Conservation (phyloP, 1,139 yeast genomes). For the Yamadazyma atlantica region DNA sequence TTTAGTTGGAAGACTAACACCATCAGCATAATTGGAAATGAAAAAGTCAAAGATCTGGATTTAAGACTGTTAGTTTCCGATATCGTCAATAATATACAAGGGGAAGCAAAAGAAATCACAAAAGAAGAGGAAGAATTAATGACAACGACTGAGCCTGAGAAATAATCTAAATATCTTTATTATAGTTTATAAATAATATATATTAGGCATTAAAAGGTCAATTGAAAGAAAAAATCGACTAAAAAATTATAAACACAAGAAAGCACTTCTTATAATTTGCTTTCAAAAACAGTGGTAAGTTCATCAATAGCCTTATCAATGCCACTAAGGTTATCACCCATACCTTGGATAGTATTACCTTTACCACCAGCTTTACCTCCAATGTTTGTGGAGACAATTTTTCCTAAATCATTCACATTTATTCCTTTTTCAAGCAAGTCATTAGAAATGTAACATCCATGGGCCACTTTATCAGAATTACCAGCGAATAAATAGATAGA, state of each 20-base stretch:
- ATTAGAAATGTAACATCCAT: constrained; percentile 86
- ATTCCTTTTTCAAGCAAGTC: constrained; percentile 70
- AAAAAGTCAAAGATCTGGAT: constrained; percentile 27
- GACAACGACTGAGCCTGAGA: constrained; percentile 15
- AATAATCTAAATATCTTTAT: constrained; percentile 1
- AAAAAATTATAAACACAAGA: background rate
- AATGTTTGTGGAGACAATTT: constrained; percentile 64
- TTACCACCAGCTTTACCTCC: constrained; percentile 99
- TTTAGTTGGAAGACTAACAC: constrained; percentile 62
- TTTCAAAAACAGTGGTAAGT: constrained; percentile 56
- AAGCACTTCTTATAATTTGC: constrained; percentile 42
- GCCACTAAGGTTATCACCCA: constrained; percentile 80
- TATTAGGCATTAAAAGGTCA: constrained; percentile 3
- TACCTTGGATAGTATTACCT: constrained; percentile 95
- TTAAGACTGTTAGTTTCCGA: constrained; percentile 48
- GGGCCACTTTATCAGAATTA: constrained; percentile 78
- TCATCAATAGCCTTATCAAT: constrained; percentile 72
- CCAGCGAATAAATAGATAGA: constrained; percentile 85
- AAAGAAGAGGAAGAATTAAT: constrained; percentile 52
- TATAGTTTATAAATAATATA: constrained; percentile 1
- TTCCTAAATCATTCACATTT: constrained; percentile 74
- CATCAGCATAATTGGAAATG: constrained; percentile 67
- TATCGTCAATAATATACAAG: constrained; percentile 41
- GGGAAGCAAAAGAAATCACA: constrained; percentile 54
- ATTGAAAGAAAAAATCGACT: background rate